Percentiles rank a stretch among this genome's conserved stretches.
Evolutionary conservation across 805 yeast species (phyloP).

Genomic region (Candida coquimbonensis): DNA sequence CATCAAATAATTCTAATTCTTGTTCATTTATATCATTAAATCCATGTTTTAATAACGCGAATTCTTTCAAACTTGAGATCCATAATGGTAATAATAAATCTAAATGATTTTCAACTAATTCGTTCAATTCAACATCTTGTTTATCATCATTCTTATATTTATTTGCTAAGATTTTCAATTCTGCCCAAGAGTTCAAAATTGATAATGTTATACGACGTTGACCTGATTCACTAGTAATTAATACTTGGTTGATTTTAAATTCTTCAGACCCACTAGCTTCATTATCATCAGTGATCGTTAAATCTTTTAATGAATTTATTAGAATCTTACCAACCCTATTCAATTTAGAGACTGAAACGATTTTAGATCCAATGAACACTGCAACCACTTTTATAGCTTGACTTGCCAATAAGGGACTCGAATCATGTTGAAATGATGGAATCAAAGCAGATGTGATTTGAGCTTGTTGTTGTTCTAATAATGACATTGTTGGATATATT

Average conservation of each 20-base stretch:
- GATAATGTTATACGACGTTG: slow-evolving; percentile 46
- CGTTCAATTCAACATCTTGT: slow-evolving; percentile 34
- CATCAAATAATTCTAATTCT: slow-evolving; percentile 40
- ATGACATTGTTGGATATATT: slow-evolving; percentile 58
- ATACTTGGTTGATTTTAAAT: slow-evolving; percentile 51
- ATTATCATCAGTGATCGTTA: slow-evolving; percentile 17
- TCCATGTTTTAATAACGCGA: slow-evolving; percentile 47
- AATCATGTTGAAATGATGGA: slow-evolving; percentile 74
- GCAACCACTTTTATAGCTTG: slow-evolving; percentile 76
- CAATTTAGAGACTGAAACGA: slow-evolving; percentile 42
- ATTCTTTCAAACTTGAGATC: slow-evolving; percentile 71
- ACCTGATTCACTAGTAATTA: slow-evolving; percentile 36
- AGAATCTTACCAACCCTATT: slow-evolving; percentile 57
- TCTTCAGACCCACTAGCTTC: slow-evolving; percentile 12
- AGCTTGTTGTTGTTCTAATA: slow-evolving; percentile 90
- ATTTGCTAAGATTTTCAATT: slow-evolving; percentile 34
- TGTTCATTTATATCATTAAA: slow-evolving; percentile 13
- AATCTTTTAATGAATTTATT: slow-evolving; percentile 58
- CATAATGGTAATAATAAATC: slow-evolving; percentile 66
- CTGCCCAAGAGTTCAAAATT: slow-evolving; percentile 70
- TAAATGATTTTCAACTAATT: slow-evolving; percentile 49
- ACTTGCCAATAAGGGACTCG: slow-evolving; percentile 67
- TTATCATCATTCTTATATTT: slow-evolving; percentile 20
- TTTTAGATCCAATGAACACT: slow-evolving; percentile 58
- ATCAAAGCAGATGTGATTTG: slow-evolving; percentile 84